These are phyloP conservation scores for Fusarium sp. DNA, from an alignment of 2,329 filamentous ascomycete species.

Conservation along the genomic window DNA sequence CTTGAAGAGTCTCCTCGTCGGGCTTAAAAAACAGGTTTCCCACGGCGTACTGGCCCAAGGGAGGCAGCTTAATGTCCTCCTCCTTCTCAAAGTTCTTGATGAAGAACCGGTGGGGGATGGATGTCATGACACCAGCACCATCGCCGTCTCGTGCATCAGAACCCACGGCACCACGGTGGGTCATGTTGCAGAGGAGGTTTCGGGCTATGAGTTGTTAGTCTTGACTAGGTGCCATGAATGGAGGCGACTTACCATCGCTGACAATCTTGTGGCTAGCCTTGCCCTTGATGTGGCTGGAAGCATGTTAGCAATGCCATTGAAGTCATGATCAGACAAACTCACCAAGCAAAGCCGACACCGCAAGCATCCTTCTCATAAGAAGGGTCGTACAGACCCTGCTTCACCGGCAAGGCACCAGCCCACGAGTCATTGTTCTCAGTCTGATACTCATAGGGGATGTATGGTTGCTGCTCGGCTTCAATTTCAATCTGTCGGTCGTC, in stretches of 20 bases:
- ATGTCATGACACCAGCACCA: constrained; percentile 99
- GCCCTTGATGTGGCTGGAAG: constrained; percentile 90
- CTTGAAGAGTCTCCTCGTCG: constrained; percentile 86
- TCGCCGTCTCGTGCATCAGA: constrained; percentile 98
- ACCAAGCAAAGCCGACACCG: constrained; percentile 99
- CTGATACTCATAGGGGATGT: constrained; percentile 85
- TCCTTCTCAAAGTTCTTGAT: constrained; percentile 97
- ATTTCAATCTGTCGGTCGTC: constrained; percentile 73
- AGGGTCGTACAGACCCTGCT: constrained; percentile 98
- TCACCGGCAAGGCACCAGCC: constrained; percentile 94
- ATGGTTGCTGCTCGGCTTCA: constrained; percentile 69
- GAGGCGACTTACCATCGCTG: constrained; percentile 81
- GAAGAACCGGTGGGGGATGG: constrained; percentile 98
- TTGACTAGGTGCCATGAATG: not conserved
- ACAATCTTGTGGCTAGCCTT: constrained; percentile 97
- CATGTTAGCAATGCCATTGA: constrained; percentile 36
- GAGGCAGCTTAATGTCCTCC: constrained; percentile 86
- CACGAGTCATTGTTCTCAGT: constrained; percentile 86
- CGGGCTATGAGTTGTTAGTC: constrained; percentile 67
- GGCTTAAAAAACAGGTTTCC: constrained; percentile 99
- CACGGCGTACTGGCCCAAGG: constrained; percentile 92
- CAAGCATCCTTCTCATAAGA: constrained; percentile 98
- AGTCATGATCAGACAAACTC: constrained; percentile 52
- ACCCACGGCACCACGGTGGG: constrained; percentile 96
- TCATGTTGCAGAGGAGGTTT: constrained; percentile 99